Conservation (phyloP, 495 filamentous ascomycete species). For the Penicillium psychrofluorescens region DNA sequence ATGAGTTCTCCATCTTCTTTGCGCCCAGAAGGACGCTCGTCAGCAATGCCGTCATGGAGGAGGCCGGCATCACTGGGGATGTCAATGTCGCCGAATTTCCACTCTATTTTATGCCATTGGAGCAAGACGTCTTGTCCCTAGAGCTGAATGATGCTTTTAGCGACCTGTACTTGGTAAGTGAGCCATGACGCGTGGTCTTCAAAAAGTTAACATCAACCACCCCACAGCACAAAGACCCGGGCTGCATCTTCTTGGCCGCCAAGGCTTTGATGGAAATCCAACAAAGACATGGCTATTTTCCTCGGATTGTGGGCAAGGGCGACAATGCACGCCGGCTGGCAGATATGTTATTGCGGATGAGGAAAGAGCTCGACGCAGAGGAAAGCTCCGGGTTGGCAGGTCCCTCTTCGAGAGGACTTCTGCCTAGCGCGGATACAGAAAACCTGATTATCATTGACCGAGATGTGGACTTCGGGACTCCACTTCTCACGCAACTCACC, state of each 20-base stretch:
- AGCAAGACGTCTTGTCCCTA: conserved; percentile 83
- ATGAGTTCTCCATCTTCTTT: conserved; percentile 95
- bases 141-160: conserved; percentile 81
- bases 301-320: conserved; percentile 91
- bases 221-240: conserved; percentile 74
- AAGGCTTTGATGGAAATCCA: conserved; percentile 95
- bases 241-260: conserved; percentile 77
- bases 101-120: conserved; percentile 83
- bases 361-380: conserved; percentile 77
- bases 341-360: conserved; percentile 87
- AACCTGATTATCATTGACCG: conserved; percentile 92
- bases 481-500: conserved; percentile 87
- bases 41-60: conserved; percentile 86
- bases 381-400: conserved; percentile 57
- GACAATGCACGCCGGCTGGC: conserved; percentile 85
- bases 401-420: conserved; percentile 53
- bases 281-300: conserved; percentile 86
- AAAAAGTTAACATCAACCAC: neutral
- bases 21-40: conserved; percentile 86
- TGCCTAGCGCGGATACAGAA: conserved; percentile 84
- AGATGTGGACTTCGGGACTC: conserved; percentile 86
- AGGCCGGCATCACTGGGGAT: conserved; percentile 88
- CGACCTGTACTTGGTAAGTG: conserved; percentile 72
- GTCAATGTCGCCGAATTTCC: conserved; percentile 80
- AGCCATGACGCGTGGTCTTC: neutral